Base-by-base conservation (phyloP, 352 stramenopile genomes). In the Globisporangium rhizosaccharum region DNA sequence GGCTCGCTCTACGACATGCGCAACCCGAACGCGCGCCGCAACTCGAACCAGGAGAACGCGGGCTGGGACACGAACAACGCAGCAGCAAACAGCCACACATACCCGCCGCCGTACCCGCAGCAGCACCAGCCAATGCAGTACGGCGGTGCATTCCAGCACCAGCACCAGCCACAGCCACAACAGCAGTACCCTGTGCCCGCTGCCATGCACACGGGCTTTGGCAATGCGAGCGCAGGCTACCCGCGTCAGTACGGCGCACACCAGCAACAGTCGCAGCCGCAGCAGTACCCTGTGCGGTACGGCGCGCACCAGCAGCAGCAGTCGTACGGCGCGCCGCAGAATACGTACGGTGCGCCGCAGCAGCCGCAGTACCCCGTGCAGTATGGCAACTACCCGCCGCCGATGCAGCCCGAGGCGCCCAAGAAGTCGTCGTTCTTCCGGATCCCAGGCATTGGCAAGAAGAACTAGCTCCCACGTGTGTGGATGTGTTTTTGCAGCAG, bases 351-450 rank as follows among this genome's bases (percentile, higher is more conserved):
- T 5, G 68, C 63, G 0, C 67, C 48, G 23, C 54, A 56, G 45
- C 67, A 86, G 51, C 75, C 70, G 57, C 71, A 87, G 64, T 88
- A 88, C 74, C 76, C 74, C 12, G 65, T 76, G 17, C 65, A 69
- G 65, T 81, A 82, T 57, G 73, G 73, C 52, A 65, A 80, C 57
- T 68, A 73, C 69, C 80, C 78, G 47, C 76, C 76, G 10, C 82
- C 85, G 56, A 73, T 79, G 53, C 65, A 73, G 67, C 56, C 67
- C 25, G 68, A 81, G 18, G 59, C 65, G 20, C 62, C 68, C n/a
- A 90, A 88, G 69, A 84, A 84, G 44, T 87, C 79, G 55, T 84
- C 75, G 42, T 82, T 85, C 54, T 90, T 90, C 70, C 73, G 78
- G 14, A 63, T 92, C 28, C 82, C 82, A 18, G 68, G 76, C 54